Percentiles rank a stretch among this genome's conserved stretches.
Conservation (phyloP, 2,329 filamentous ascomycete species). For the Didymella keratinophila region DNA sequence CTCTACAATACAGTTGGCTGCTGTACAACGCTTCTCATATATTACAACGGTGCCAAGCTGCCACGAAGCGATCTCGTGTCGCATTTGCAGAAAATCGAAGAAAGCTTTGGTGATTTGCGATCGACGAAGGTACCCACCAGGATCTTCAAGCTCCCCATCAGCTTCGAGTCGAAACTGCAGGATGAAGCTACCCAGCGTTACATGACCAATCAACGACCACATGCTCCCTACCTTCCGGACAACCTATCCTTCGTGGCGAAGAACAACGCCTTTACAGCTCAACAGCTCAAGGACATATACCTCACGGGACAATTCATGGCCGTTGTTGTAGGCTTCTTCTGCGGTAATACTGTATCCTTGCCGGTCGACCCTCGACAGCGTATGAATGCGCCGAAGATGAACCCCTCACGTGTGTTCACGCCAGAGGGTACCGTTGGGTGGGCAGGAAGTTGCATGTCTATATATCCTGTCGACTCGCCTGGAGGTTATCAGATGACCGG, state of each 20-base stretch:
- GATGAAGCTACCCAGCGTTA: conserved; percentile 66
- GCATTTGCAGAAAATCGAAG: conserved; percentile 52
- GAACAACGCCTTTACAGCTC: conserved; percentile 61
- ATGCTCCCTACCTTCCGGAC: conserved; percentile 69
- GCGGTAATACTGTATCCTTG: conserved; percentile 60
- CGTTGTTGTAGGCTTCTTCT: conserved; percentile 64
- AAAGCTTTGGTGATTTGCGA: conserved; percentile 53
- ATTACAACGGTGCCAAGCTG: conserved; percentile 52
- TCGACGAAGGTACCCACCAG: conserved; percentile 54
- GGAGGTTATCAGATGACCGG: conserved; percentile 65
- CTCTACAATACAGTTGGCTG: conserved; percentile 63
- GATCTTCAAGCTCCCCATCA: conserved; percentile 54
- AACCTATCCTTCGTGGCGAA: conserved; percentile 66
- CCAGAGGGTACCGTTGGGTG: conserved; percentile 64
- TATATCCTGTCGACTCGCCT: conserved; percentile 65
- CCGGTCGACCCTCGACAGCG: conserved; percentile 64
- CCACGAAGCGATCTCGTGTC: conserved; percentile 47
- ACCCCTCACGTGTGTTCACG: conserved; percentile 64
- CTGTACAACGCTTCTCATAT: conserved; percentile 54
- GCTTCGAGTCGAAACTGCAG: conserved; percentile 54
- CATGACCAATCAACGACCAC: conserved; percentile 66
- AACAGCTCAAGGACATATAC: conserved; percentile 61
- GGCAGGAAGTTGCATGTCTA: conserved; percentile 63
- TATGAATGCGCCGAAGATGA: conserved; percentile 64
- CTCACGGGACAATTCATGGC: conserved; percentile 61